Conservation (phyloP, 352 stramenopile genomes). For the Phytophthora sp. region DNA sequence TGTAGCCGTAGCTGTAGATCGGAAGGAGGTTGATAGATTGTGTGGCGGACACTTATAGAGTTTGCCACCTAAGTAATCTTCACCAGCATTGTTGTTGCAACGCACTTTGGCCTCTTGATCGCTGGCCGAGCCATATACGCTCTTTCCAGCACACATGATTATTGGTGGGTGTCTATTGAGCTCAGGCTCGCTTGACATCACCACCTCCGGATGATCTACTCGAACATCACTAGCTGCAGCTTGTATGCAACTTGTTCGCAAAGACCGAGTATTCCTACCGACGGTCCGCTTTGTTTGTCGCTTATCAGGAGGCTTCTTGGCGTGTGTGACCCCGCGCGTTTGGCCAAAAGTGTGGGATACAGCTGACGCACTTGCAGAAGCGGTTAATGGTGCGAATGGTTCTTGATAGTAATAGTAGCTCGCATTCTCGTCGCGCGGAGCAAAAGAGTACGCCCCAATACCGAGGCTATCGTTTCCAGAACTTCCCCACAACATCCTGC, state of each 20-base stretch:
- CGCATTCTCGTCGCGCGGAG: constrained; percentile 19
- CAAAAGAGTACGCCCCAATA: constrained; percentile 20
- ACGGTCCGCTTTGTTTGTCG: neutral
- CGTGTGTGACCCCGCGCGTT: neutral
- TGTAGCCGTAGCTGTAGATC: neutral
- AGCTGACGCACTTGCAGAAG: neutral
- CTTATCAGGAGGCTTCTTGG: constrained; percentile 27
- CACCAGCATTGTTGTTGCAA: constrained; percentile 1
- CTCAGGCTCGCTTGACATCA: neutral
- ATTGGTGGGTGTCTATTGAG: constrained; percentile 1
- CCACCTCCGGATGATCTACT: too few relatives aligned
- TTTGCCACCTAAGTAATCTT: too few relatives aligned
- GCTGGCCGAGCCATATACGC: constrained; percentile 10
- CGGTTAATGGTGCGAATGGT: constrained; percentile 1
- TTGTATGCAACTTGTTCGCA: neutral
- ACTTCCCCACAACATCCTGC: constrained; percentile 32
- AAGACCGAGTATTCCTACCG: constrained; percentile 5
- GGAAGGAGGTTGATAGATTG: constrained; percentile 1
- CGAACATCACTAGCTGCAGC: too few relatives aligned
- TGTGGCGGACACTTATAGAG: too few relatives aligned
- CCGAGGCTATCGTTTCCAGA: constrained; percentile 16
- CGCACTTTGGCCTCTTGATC: neutral
- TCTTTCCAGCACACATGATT: constrained; percentile 34
- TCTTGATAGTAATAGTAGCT: constrained; percentile 35
- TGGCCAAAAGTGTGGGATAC: neutral